Evolutionary conservation across 345 rosid genomes (phyloP).

Genomic region (Dipteronia sinensis): DNA sequence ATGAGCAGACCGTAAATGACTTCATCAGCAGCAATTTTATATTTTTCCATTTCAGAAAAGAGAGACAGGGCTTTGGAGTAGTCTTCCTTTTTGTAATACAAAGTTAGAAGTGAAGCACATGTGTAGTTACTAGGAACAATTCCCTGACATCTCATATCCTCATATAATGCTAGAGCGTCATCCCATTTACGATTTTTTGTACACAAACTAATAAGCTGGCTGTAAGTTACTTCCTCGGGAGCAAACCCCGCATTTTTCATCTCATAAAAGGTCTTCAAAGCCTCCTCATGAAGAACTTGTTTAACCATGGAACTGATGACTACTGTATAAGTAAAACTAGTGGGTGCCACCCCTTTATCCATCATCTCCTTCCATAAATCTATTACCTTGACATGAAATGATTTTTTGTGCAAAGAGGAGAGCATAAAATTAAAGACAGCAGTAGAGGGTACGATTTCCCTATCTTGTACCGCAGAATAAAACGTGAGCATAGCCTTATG

Average conservation of each 20-base stretch:
- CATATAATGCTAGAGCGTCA: slow-evolving; percentile 60
- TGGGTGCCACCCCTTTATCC: slow-evolving; percentile 55
- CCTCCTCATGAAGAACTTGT: slow-evolving; percentile 57
- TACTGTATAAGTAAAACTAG: slow-evolving; percentile 70
- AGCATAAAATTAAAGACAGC: slow-evolving; percentile 90
- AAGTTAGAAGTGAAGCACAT: slow-evolving; percentile 87
- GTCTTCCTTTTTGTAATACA: slow-evolving; percentile 72
- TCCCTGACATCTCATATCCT: slow-evolving; percentile 70
- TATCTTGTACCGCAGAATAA: slow-evolving; percentile 71
- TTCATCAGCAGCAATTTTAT: slow-evolving; percentile 70
- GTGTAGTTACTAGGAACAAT: slow-evolving; percentile 84
- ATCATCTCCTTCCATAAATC: slow-evolving; percentile 76
- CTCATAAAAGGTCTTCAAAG: slow-evolving; percentile 58
- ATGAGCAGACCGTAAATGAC: slow-evolving; percentile 88
- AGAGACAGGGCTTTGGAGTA: slow-evolving; percentile 84
- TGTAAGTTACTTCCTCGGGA: slow-evolving; percentile 83
- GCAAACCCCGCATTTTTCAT: slow-evolving; percentile 67
- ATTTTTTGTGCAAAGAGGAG: slow-evolving; percentile 89
- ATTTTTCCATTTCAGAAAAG: slow-evolving; percentile 76
- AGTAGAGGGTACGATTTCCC: slow-evolving; percentile 53
- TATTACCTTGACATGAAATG: slow-evolving; percentile 63
- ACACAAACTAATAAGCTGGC: slow-evolving; percentile 62
- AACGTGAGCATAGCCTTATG: slow-evolving; percentile 80
- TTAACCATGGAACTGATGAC: slow-evolving; percentile 73
- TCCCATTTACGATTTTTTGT: slow-evolving; percentile 56